phyloP scores from a whole-genome alignment of 2,329 filamentous ascomycete genomes.

The Coniella vitis region DNA sequence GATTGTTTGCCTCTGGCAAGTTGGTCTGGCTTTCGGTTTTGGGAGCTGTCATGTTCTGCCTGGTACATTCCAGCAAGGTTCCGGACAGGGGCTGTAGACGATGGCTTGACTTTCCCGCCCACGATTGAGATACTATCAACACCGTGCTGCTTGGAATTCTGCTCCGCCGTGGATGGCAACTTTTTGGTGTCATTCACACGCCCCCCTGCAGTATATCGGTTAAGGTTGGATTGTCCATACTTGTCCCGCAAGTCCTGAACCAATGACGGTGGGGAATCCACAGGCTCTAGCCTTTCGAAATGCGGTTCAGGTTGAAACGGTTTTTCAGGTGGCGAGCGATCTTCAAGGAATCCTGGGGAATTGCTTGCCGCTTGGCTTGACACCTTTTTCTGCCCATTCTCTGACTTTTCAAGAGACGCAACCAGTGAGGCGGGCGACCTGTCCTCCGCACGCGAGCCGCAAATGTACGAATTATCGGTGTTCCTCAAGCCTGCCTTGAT shows the following conservation, averaged over 20 bases:
- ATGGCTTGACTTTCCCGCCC: conserved; percentile 19
- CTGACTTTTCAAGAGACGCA: too few relatives aligned
- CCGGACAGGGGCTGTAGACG: background rate
- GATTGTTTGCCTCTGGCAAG: conserved; percentile 6
- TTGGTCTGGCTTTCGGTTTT: conserved; percentile 13
- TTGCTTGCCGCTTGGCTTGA: conserved; percentile 4
- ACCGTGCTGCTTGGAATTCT: background rate
- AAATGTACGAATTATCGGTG: too few relatives aligned
- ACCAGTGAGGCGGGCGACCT: too few relatives aligned
- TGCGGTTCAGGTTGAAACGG: background rate
- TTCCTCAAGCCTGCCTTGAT: too few relatives aligned
- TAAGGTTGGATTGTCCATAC: conserved; percentile 14
- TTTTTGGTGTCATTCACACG: conserved; percentile 22
- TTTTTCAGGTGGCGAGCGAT: conserved; percentile 8
- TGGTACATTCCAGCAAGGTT: conserved; percentile 21
- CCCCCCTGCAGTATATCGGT: conserved; percentile 19
- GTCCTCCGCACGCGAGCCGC: too few relatives aligned
- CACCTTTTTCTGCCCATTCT: too few relatives aligned
- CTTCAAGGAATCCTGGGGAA: conserved; percentile 23
- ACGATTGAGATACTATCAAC: conserved; percentile 26
- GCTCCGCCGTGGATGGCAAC: background rate
- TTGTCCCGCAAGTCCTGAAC: conserved; percentile 3
- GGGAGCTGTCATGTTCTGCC: conserved; percentile 22
- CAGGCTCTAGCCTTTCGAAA: conserved; percentile 1
- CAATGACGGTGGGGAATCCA: background rate